Conservation (phyloP, 306 rosid species). For the Corylus heterophylla region DNA sequence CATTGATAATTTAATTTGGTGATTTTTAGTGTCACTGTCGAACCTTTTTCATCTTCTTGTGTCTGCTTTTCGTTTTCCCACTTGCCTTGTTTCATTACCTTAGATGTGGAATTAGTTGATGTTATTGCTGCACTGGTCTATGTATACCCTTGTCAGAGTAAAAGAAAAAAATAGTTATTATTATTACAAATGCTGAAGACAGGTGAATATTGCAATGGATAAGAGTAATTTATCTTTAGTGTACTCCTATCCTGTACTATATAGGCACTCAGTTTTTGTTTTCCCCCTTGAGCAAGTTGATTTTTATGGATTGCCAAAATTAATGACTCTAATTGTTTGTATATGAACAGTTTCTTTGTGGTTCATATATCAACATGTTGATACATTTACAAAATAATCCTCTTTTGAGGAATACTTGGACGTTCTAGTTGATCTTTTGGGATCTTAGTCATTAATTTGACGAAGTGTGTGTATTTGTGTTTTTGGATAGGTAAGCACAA, state of each 20-base stretch:
- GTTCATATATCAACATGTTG: not conserved
- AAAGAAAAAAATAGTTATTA: not conserved
- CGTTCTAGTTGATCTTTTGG: not conserved
- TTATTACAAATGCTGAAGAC: not conserved
- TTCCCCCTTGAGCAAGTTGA: not conserved
- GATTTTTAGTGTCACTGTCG: too few species aligned
- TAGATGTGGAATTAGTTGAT: too few species aligned
- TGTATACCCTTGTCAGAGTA: too few species aligned
- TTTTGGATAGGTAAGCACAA: not conserved
- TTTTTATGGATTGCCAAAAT: not conserved
- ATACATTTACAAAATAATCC: not conserved
- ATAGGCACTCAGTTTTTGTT: not conserved
- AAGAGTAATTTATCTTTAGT: not conserved
- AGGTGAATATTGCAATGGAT: not conserved
- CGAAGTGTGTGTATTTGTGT: not conserved
- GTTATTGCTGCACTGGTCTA: too few species aligned
- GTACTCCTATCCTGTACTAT: not conserved
- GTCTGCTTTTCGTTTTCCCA: too few species aligned
- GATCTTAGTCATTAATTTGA: not conserved
- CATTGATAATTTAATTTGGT: not conserved
- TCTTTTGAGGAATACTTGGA: not conserved
- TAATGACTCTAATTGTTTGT: not conserved
- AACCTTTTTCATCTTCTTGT: too few species aligned
- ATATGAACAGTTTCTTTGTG: not conserved
- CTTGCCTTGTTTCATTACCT: too few species aligned